A percentile compares a stretch with the other conserved stretches of the same genome.
Conservation (phyloP, 192 early-diverging fungal species). For the Backusella liffmaniae region DNA sequence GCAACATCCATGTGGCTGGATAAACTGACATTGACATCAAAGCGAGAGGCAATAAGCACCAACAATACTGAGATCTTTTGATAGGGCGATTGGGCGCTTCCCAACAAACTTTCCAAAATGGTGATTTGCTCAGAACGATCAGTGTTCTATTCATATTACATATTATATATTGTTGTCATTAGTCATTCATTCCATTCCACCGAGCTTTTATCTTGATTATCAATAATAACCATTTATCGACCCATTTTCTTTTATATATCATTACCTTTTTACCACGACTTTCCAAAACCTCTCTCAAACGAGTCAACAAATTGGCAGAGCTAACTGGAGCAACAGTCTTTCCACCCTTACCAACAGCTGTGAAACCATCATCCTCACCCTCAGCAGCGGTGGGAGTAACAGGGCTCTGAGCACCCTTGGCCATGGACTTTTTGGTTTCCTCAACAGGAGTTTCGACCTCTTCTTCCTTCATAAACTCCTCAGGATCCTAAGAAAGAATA, state of each 20-base stretch:
- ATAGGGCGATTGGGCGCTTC: constrained; percentile 63
- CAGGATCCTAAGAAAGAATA: constrained; percentile 34
- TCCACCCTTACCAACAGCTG: constrained; percentile 67
- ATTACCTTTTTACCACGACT: constrained; percentile 89
- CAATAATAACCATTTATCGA: too few relatives aligned
- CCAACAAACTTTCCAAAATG: constrained; percentile 64
- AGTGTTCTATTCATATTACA: constrained; percentile 60
- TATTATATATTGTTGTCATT: background rate
- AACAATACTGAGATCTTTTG: constrained; percentile 85
- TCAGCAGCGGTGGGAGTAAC: background rate
- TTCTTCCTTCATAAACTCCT: constrained; percentile 26
- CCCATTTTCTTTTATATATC: background rate
- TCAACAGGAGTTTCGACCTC: constrained; percentile 1
- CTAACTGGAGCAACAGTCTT: constrained; percentile 60
- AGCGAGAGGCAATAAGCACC: constrained; percentile 83
- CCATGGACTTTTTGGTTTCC: background rate
- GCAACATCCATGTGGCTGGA: constrained; percentile 73
- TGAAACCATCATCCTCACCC: constrained; percentile 56
- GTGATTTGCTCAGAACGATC: constrained; percentile 78
- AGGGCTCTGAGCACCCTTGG: constrained; percentile 21
- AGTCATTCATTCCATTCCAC: background rate
- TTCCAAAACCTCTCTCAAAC: constrained; percentile 73
- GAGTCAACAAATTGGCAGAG: constrained; percentile 77
- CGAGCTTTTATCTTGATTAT: background rate
- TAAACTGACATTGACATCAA: constrained; percentile 72